Conservation (phyloP, 345 rosid species). For the Gossypium rotundifolium region DNA sequence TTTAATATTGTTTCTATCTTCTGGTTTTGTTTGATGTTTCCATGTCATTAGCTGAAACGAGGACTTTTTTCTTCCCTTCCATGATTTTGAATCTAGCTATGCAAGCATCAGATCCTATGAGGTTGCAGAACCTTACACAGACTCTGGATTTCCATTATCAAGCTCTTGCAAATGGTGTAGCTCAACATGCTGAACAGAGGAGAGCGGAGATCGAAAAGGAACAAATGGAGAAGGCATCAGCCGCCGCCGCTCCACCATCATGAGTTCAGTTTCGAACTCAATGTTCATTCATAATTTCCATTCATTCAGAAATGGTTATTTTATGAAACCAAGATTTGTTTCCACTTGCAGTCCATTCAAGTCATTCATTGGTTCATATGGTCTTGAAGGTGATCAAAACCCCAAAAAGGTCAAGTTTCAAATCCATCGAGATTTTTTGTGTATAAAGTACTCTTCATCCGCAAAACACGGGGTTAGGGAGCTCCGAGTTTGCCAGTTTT, state of each 20-base stretch:
- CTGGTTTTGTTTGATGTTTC: not conserved
- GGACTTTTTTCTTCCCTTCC: not conserved
- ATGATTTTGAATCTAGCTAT: slow-evolving; percentile 37
- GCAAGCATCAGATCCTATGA: slow-evolving; percentile 67
- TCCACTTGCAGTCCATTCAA: slow-evolving; percentile 9
- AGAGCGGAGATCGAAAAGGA: slow-evolving; percentile 89
- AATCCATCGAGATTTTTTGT: slow-evolving; percentile 8
- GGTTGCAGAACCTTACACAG: slow-evolving; percentile 80
- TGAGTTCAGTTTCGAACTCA: slow-evolving; percentile 17
- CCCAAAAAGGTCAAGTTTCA: not conserved
- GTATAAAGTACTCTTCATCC: not conserved
- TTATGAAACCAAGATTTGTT: slow-evolving; percentile 11
- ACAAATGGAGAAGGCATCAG: slow-evolving; percentile 65
- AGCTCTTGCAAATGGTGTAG: slow-evolving; percentile 82
- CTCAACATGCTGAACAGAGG: slow-evolving; percentile 89
- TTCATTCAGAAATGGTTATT: slow-evolving; percentile 17
- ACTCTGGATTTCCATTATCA: slow-evolving; percentile 79
- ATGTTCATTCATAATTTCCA: slow-evolving; percentile 14
- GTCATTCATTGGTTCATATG: slow-evolving; percentile 21
- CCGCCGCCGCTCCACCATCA: slow-evolving; percentile 30
- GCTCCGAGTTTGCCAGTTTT: not conserved
- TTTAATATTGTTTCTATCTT: not conserved
- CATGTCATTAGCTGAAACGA: not conserved
- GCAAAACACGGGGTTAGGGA: not conserved
- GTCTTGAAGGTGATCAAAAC: slow-evolving; percentile 3